phyloP scores from a whole-genome alignment of 768 basidiomycete species.

The Auricularia cornea region DNA sequence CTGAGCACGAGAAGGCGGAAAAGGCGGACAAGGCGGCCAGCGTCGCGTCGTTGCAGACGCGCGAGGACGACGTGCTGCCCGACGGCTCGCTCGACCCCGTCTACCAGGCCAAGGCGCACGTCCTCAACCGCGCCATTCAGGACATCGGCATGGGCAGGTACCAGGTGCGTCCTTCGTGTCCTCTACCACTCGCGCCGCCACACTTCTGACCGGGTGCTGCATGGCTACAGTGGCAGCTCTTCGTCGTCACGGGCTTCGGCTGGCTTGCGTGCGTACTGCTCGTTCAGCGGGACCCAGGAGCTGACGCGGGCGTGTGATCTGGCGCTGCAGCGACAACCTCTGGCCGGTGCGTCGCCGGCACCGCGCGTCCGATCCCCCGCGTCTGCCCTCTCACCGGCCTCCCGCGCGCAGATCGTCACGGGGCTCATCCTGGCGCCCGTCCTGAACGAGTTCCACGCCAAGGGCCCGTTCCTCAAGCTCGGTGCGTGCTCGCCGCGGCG shows the following conservation, averaged over 20 bases:
- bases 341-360: conserved; percentile 49
- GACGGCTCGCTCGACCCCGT: conserved; percentile 40
- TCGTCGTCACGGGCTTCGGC: conserved; percentile 63
- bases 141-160: conserved; percentile 68
- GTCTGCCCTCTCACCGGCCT: not conserved
- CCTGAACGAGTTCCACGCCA: conserved; percentile 53
- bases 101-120: conserved; percentile 48
- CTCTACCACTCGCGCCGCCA: not conserved
- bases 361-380: not conserved
- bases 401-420: conserved; percentile 42
- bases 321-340: conserved; percentile 46
- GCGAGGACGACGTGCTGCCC: conserved; percentile 19
- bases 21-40: too few relatives aligned
- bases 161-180: conserved; percentile 31
- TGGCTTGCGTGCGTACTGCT: conserved; percentile 58
- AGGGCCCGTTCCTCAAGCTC: conserved; percentile 56
- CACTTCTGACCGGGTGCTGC: not conserved
- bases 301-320: not conserved
- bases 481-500: conserved; percentile 14
- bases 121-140: conserved; percentile 53
- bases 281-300: not conserved
- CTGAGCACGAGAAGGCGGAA: too few relatives aligned
- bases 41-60: too few relatives aligned
- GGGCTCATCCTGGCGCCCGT: conserved; percentile 58
- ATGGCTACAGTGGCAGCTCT: conserved; percentile 44